Evolutionary conservation across 202 grass and related monocot genomes (phyloP), one percentile per base, ranked within the genome.

Genomic region (Schoenoplectus tabernaemontani): DNA sequence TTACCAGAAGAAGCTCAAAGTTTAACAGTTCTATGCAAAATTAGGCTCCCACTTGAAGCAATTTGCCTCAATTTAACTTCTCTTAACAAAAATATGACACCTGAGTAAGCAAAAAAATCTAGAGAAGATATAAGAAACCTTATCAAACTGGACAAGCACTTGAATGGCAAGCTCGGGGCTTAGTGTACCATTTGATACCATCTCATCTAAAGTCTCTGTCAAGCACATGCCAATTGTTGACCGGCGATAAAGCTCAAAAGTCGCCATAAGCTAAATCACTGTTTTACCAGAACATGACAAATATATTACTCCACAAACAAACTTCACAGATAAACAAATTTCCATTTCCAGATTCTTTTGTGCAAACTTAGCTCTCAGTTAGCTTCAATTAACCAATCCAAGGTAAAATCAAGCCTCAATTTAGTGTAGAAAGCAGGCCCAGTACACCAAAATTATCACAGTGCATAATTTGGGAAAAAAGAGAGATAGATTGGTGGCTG

Each of bases 111-210:
- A n/a, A n/a, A n/a, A 13, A 51, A 51, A 15, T 17, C 47, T 50
- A 15, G 12, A 78, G 12, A 44, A 61, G 10, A 62, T 78, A 61
- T 58, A 78, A 28, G 24, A 57, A 51, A 97, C 93, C 93, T 95
- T 98, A 59, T 98, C 95, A 43, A 98, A 98, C 76, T 95, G 91
- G 76, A 95, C 87, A 33, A 98, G 91, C 60, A 98, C 95, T 83
- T 98, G 91, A 70, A 95, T 84, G 70, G 93, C 90, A 50, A 97
- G 90, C 85, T 93, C 88, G 33, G 93, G 93, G 73, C 63, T 82
- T 69, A 97, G 75, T 9, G 78, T 73, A 1, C 88, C 90, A 67
- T 59, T 93, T 47, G 77, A 77, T 41, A 97, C 88, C 79, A 93
- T 89, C 23, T 97, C 88, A 79, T 93, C 93, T 64, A 97, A 75